phyloP scores from a whole-genome alignment of 1,139 yeast genomes.

The Hyphopichia buzzinii region DNA sequence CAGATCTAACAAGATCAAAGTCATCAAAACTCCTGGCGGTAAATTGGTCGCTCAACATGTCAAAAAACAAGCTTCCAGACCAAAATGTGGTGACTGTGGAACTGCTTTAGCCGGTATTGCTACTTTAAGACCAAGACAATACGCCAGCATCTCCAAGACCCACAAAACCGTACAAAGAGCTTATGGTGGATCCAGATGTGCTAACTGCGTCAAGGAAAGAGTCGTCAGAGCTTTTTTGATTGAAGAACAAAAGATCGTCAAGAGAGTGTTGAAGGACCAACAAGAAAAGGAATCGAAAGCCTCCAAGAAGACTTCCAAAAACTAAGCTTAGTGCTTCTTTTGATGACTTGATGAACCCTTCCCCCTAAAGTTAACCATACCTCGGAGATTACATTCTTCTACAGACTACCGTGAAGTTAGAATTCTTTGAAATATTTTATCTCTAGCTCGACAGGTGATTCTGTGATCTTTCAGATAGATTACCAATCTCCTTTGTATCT shows the following conservation, averaged over 20 bases:
- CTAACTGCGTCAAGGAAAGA: slow-evolving; percentile 98
- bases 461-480: no score
- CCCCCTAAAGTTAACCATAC: background rate
- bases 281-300: slow-evolving; percentile 77
- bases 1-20: slow-evolving; percentile 98
- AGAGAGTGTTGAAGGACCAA: slow-evolving; percentile 96
- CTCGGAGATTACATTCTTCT: background rate
- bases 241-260: slow-evolving; percentile 99
- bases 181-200: slow-evolving; percentile 99
- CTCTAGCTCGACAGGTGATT: no score
- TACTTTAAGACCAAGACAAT: slow-evolving; percentile 96
- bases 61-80: slow-evolving; percentile 92
- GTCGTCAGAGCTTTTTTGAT: slow-evolving; percentile 98
- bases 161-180: slow-evolving; percentile 98
- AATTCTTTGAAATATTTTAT: no score
- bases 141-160: slow-evolving; percentile 91
- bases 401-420: no score
- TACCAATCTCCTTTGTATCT: no score
- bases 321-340: background rate
- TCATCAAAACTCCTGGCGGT: slow-evolving; percentile 99
- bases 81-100: slow-evolving; percentile 99
- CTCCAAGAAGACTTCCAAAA: slow-evolving; percentile 23
- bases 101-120: slow-evolving; percentile 86
- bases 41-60: slow-evolving; percentile 95
- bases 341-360: background rate